Base-by-base conservation (phyloP, 192 early-diverging fungal species). In the Endogone sp. region DNA sequence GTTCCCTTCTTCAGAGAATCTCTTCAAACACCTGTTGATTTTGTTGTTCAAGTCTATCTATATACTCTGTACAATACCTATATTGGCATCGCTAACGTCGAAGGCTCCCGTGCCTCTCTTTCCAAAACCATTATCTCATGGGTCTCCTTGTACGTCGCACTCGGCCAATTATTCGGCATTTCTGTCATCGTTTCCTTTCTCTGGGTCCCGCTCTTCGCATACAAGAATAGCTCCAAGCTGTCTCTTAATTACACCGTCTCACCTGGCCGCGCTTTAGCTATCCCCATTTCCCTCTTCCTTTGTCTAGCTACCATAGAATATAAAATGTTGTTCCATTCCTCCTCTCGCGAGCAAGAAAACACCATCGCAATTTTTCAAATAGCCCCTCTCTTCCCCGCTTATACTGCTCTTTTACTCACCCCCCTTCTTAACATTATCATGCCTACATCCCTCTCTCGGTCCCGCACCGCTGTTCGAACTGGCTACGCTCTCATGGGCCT, bases 161-260 rank as follows among this genome's bases (percentile, higher is more conserved):
- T 68, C n/a, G 57, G 26, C 2, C 57, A 68, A 29, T 44, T 68
- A 6, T 4, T 68, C 20, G 31, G 67, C 30, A 59, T 68, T 22
- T 68, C 67, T 11, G 31, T 68, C 30, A 11, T 25, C 11, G 67
- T 68, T n/a, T 57, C 67, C 24, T 37, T 60, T 8, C 2, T 68
- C n/a, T 68, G 67, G 67, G 30, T 68, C 28, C 67, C 67, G 20
- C 32, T 22, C 60, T 68, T 60, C 25, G 6, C 58, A n/a, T 60
- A 60, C 59, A 23, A 28, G 27, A 8, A n/a, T n/a, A n/a, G n/a
- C n/a, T n/a, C n/a, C n/a, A n/a, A n/a, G n/a, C n/a, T n/a, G n/a
- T n/a, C 59, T 20, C 23, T 28, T 23, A 23, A 23, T 60, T n/a
- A n/a, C 37, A 44, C 37, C 37, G 27, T 60, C 59, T 28, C n/a